Base-by-base conservation (phyloP, 202 grass and related monocot genomes). In the Saccharum hybrid region DNA sequence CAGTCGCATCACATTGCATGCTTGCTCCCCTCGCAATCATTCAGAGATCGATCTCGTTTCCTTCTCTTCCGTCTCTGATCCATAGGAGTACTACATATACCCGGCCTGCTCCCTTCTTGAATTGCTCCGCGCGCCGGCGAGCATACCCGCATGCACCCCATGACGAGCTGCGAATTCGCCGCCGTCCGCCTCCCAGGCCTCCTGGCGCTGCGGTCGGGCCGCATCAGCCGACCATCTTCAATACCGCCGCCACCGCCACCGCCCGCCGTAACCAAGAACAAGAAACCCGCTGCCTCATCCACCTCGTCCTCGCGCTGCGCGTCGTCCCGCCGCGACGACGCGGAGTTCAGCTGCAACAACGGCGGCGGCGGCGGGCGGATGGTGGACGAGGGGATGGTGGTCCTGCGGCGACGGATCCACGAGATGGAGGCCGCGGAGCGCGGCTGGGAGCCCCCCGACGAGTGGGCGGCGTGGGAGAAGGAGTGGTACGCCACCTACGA, bases 381-480 rank as follows among this genome's bases (percentile, higher is more conserved):
- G 40, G 88, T 96, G 33, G 93, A 96, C 62, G 86, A 92, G 83
- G 88, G 76, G 60, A 92, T 96, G 90, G n/a, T 75, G 6, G 74
- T 74, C 2, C 90, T 96, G 4, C 70, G 90, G 33, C 88, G 80
- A 65, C 51, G 88, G 80, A 91, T 96, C 81, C 68, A 92, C 19
- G 93, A 96, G 76, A 67, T 72, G 31, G 78, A 73, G 33, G 61
- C 78, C 18, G 86, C 86, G 10, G 93, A 96, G 83, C 19, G 2
- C 2, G 38, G 36, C 71, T 87, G 78, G 30, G 86, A 89, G 37
- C 68, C 82, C 0, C 90, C 90, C 7, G 3, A 45, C 15, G 60
- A 91, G 4, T 93, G 94, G 90, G 71, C 78, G 75, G 82, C 84
- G 36, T 93, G 90, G 94, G 94, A 97, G 88, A 83, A 89, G 87